Evolutionary conservation across 1,139 yeast genomes (phyloP), one percentile per base, ranked within the genome.

Genomic region (Yamadazyma membranifaciens): DNA sequence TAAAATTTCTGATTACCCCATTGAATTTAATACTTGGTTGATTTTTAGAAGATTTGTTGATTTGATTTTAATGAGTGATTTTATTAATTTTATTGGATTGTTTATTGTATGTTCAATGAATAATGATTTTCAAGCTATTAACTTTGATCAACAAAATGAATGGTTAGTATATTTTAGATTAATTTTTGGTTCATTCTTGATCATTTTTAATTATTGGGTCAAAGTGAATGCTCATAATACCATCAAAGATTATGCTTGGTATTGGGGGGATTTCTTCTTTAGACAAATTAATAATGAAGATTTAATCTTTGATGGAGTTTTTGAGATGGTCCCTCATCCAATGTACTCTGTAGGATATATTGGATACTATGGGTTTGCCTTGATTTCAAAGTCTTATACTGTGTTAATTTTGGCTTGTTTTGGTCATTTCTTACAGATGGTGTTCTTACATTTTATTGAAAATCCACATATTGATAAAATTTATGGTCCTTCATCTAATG

Each of bases 211-310:
- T 56, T 69, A 84, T 33, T 87, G 95, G 94, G 96, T 87, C 38
- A 87, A 87, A 59, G 68, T 87, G 12, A 92, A 87, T 62, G 96
- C 96, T 30, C 96, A 87, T 59, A 77, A 89, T 50, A 91, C 88
- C 17, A 91, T 87, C 42, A 87, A 87, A 58, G 96, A 87, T 60
- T 88, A 82, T 57, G 96, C 96, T 10, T 87, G 96, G 96, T 87
- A 87, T 62, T 87, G 96, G 96, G 96, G 96, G 26, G 96, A 87
- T 60, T 87, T 87, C 65, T 87, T 87, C 72, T 86, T 85, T 63
- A 74, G 91, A 46, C 85, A 87, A 57, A 87, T 80, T 51, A 75
- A 73, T 52, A 81, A 87, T 51, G 80, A 83, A 55, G 84, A 85
- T 47, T 74, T 87, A 55, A 84, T 87, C 27, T 87, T 87, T 63